Evolutionary conservation across 2,329 filamentous ascomycete genomes (phyloP), one percentile per base, ranked within the genome.

Genomic region (Cercospora janseana): DNA sequence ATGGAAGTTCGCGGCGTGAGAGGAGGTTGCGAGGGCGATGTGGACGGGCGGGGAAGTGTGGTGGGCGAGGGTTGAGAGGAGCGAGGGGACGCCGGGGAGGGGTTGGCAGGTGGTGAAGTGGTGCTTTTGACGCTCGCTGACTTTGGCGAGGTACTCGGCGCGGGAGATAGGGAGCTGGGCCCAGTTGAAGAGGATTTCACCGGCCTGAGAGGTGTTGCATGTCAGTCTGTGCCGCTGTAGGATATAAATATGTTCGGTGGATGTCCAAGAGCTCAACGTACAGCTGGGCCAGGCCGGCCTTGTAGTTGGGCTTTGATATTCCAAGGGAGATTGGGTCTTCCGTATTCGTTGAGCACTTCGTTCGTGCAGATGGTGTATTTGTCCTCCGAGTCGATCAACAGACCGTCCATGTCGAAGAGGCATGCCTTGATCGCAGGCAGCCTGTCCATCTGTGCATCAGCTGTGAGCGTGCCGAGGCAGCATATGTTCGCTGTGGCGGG

Each of bases 401-500:
- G 85, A 54, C 93, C 93, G 71, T 98, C 93, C 91, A 97, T 96
- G 76, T 98, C 93, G 70, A 98, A 97, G 58, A 98, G 84, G 71
- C 91, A 96, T 60, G 92, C 93, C 61, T 90, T 81, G 52, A 97
- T 79, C 38, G 86, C 83, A 15, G 88, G 86, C 69, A 90, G 84
- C 45, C 45, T 56, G 35, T 40, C 20, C 35, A 46, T 29, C 49
- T 51, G 54, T 49, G 29, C 20, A 52, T 51, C 46, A 59, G 55
- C 48, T 45, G 52, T 56, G 57, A 55, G 54, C 50, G 35, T n/a
- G 24, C 21, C 35, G 34, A 37, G 16, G 44, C 27, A 26, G 20
- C 13, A 6, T 16, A 23, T 1, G 6, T 43, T 5, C 1, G n/a
- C 6, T 29, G 18, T 24, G 6, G n/a, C 21, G 21, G 9, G 24